Evolutionary conservation across 106 monocot species (phyloP), one percentile per base, ranked within the genome.

Genomic region (Dendrobium officinale): DNA sequence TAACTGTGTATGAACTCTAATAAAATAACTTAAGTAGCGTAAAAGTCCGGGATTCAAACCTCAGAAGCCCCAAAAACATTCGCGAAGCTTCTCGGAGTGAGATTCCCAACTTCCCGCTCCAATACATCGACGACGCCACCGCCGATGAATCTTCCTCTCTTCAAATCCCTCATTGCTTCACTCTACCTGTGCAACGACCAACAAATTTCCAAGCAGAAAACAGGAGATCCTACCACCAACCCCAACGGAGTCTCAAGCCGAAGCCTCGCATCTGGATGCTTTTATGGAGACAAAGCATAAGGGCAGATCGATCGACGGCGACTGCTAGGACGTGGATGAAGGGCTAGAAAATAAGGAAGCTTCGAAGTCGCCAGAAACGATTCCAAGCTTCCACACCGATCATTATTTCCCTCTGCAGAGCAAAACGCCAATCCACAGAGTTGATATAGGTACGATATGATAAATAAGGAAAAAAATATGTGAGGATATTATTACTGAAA

Each of bases 71-170:
- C 79, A 61, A 86, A 83, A 9, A 61, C 44, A 74, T 85, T 83
- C 11, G 86, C 78, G 68, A 94, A 94, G 73, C 29, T 73, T 75
- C 80, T 87, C 19, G 94, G 91, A 0, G 78, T 0, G 51, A 90
- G 55, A 78, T 80, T 76, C 42, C 94, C 91, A 13, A 88, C 78
- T 85, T 94, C 94, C 9, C 90, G 84, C 74, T 77, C 77, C 75
- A 84, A 86, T 16, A 94, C 73, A 18, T 74, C 78, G 17, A 73
- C 45, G 67, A 94, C 80, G 31, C 80, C 55, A 37, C 56, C 77
- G 26, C 44, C 68, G n/a, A 22, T 48, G 43, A 18, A 83, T 37
- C 80, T 73, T 45, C 78, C 55, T 43, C 80, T 85, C 83, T 84
- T 87, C 29, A 78, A 58, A 55, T 7, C 27, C 48, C 6, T n/a